Percentiles rank a stretch among this genome's conserved stretches.
These are phyloP conservation scores for Colletotrichum chlorophyti DNA, from an alignment of 2,329 filamentous ascomycete species.

Conservation along the genomic window DNA sequence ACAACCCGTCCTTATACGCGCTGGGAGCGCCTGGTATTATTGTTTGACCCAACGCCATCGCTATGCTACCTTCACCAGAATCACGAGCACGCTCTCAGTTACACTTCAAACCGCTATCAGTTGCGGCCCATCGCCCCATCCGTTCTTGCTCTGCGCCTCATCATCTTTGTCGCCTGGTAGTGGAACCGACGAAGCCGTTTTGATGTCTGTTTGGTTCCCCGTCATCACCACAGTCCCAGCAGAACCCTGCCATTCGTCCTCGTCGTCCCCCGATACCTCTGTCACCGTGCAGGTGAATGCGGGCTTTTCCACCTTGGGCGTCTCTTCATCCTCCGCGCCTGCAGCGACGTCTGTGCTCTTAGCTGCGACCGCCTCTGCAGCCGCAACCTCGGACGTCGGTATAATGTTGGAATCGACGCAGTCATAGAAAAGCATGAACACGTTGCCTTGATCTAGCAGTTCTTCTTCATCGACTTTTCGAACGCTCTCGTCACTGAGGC, in stretches of 20 bases:
- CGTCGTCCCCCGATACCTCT: conserved; percentile 10
- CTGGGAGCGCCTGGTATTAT: conserved; percentile 14
- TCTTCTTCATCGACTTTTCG: conserved; percentile 73
- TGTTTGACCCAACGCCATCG: conserved; percentile 24
- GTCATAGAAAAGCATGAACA: conserved; percentile 99
- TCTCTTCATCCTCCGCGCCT: conserved; percentile 20
- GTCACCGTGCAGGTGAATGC: conserved; percentile 22
- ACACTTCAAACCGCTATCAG: conserved; percentile 18
- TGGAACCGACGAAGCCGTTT: neutral
- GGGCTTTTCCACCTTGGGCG: conserved; percentile 14
- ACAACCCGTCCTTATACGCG: neutral
- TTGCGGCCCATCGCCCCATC: neutral
- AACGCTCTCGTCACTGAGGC: conserved; percentile 89
- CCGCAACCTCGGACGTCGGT: conserved; percentile 38
- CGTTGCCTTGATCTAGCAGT: conserved; percentile 78
- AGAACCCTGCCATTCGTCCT: neutral
- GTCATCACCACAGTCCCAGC: neutral
- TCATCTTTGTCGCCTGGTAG: neutral
- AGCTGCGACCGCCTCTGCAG: neutral
- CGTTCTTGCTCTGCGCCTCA: neutral
- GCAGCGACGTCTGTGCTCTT: neutral
- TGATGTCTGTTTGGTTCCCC: neutral
- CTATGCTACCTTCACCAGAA: conserved; percentile 22
- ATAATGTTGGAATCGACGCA: conserved; percentile 63
- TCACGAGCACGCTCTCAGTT: neutral